Evolutionary conservation across 2,329 filamentous ascomycete genomes (phyloP).

Genomic region (Penicillium nordicum): DNA sequence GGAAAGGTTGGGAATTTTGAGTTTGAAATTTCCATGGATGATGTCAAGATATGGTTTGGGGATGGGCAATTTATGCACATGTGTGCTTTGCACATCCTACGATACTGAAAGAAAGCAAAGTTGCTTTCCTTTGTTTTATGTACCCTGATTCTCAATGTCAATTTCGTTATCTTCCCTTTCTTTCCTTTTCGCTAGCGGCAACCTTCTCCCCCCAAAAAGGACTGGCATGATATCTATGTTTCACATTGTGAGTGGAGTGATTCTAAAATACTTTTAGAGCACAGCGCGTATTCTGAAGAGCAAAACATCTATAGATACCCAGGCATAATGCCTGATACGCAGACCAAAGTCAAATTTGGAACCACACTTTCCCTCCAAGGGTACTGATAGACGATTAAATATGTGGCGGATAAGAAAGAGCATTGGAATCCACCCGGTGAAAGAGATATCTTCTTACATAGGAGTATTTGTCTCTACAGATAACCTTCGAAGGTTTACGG

Average conservation of each 20-base stretch:
- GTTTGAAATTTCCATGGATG: not conserved
- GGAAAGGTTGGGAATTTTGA: not conserved
- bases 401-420: not conserved
- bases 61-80: not conserved
- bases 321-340: not conserved
- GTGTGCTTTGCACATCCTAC: not conserved
- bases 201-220: no score
- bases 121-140: not conserved
- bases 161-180: not conserved
- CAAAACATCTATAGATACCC: not conserved
- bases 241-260: not conserved
- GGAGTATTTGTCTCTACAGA: slow-evolving; percentile 19
- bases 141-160: not conserved
- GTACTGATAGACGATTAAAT: not conserved
- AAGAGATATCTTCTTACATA: slow-evolving; percentile 20
- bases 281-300: not conserved
- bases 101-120: no score
- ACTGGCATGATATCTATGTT: not conserved
- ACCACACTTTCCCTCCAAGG: not conserved
- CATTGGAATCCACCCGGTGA: not conserved
- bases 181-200: not conserved
- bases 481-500: slow-evolving; percentile 1
- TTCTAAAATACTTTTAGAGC: not conserved
- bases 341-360: not conserved
- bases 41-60: not conserved